Base-by-base conservation (phyloP, 768 basidiomycete species). In the Tylopilus cervinicoccineus region DNA sequence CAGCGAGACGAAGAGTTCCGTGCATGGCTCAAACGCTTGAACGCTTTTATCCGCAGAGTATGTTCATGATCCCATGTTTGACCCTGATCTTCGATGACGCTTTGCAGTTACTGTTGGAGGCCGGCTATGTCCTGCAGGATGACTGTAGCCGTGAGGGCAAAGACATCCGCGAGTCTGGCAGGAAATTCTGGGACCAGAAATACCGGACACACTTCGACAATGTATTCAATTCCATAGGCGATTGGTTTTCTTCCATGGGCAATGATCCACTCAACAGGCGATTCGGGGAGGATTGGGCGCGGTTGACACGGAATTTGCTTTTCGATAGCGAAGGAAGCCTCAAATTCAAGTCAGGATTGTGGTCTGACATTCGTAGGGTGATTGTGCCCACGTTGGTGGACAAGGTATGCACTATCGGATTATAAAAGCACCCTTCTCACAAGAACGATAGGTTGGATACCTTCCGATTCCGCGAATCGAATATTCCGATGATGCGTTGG, bases 401-500 rank as follows among this genome's bases (percentile, higher is more conserved):
- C 31, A 76, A 86, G 71, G 83, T 93, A 54, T 45, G 76, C 31
- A 76, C 29, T 26, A 23, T 34, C 2, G 2, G 49, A 40, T 23
- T 24, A 14, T 34, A 20, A 44, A 10, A 45, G 9, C 22, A 13
- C 13, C 38, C 28, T 31, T 13, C 39, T 52, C 14, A 48, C 36
- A 26, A 4, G 26, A 22, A 20, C 29, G 22, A 3, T 23, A 88
- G 81, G 73, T 86, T 42, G 86, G 85, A 19, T 86, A 90, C 58
- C 63, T 94, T 46, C 93, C 93, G 7, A 94, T 98, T 55, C 95
- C 95, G 0, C 85, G 93, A 29, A 81, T 93, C 63, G 94, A 96
- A 68, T 98, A 96, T 71, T 86, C 87, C 29, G 92, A 95, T 67
- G 85, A 91, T 43, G 62, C 75, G 6, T 70, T 94, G 51, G 94